phyloP scores from a whole-genome alignment of 805 yeast species.

The Wickerhamomyces chambardii region DNA sequence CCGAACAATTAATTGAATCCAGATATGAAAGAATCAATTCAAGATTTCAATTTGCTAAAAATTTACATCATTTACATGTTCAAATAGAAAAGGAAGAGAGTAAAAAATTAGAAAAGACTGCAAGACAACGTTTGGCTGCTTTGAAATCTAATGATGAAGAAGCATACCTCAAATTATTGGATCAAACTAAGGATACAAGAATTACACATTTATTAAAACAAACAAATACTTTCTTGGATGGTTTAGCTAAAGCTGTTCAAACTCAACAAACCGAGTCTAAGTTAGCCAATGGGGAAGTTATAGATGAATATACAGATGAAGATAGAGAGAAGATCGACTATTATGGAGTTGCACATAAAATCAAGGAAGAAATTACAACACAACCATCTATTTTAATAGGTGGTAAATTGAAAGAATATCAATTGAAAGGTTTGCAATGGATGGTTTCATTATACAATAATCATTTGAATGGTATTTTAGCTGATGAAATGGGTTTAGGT shows the following conservation, averaged over 20 bases:
- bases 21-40: conserved; percentile 5
- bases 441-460: conserved; percentile 95
- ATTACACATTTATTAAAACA: conserved; percentile 76
- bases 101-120: conserved; percentile 66
- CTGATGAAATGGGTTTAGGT: conserved; percentile 99
- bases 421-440: conserved; percentile 94
- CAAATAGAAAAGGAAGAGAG: conserved; percentile 67
- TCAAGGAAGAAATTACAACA: conserved; percentile 53
- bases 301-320: conserved; percentile 24
- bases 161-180: conserved; percentile 74
- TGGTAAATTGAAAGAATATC: conserved; percentile 75
- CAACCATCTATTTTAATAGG: conserved; percentile 71
- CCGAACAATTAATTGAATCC: conserved; percentile 10
- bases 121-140: conserved; percentile 84
- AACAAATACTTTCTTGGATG: conserved; percentile 69
- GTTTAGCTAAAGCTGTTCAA: conserved; percentile 71
- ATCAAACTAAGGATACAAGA: conserved; percentile 83
- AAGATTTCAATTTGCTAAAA: not conserved
- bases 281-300: conserved; percentile 28
- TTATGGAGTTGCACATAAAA: conserved; percentile 73
- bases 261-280: conserved; percentile 58
- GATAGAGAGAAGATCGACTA: conserved; percentile 67
- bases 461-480: conserved; percentile 92
- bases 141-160: conserved; percentile 85
- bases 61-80: conserved; percentile 27